Evolutionary conservation across 805 yeast genomes (phyloP).

Genomic region (Maudiozyma bulderi): DNA sequence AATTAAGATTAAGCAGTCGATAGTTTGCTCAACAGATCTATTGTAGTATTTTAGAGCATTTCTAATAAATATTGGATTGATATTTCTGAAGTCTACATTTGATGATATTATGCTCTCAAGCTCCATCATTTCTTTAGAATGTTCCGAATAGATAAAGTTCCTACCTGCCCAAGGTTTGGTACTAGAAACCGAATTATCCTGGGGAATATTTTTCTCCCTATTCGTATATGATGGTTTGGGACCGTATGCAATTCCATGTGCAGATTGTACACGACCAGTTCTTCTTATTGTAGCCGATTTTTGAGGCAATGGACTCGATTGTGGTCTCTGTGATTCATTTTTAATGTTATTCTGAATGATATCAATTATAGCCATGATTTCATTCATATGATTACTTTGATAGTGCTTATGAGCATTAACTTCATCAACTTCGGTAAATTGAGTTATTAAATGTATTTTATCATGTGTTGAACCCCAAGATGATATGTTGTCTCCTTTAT

Average conservation of each 20-base stretch:
- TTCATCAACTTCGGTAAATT: constrained; percentile 13
- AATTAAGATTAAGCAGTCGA: constrained; percentile 1
- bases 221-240: neutral
- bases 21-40: constrained; percentile 30
- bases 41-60: constrained; percentile 34
- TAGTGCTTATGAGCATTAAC: constrained; percentile 19
- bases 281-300: neutral
- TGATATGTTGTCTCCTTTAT: neutral
- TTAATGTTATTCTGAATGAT: constrained; percentile 17
- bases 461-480: constrained; percentile 14
- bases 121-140: constrained; percentile 24
- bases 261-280: constrained; percentile 31
- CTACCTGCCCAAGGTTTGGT: neutral
- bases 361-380: constrained; percentile 30
- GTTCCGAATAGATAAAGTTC: constrained; percentile 4
- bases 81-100: constrained; percentile 28
- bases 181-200: neutral
- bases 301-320: neutral
- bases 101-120: constrained; percentile 28
- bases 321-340: neutral
- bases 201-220: neutral
- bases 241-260: constrained; percentile 14
- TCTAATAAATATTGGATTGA: constrained; percentile 34
- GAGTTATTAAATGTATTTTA: constrained; percentile 13
- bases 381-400: constrained; percentile 23